phyloP scores from a whole-genome alignment of 140 eudicot species.

The Anethum foeniculum region DNA sequence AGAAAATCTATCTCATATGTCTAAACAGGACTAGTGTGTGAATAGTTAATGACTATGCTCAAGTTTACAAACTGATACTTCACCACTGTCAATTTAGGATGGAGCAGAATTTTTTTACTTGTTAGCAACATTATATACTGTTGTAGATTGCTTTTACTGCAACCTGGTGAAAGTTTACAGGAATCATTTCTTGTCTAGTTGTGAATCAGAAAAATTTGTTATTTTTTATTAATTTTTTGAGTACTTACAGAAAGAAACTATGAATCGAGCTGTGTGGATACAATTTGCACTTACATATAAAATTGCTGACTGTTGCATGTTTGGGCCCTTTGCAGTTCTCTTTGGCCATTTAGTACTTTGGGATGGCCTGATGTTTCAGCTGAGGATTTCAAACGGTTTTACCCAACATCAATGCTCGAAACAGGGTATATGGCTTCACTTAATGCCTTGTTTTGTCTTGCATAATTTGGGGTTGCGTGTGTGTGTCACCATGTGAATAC shows the following conservation, averaged over 20 bases:
- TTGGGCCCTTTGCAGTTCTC: constrained; percentile 40
- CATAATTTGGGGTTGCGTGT: not conserved
- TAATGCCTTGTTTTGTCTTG: constrained; percentile 4
- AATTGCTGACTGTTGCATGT: constrained; percentile 2
- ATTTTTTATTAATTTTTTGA: not conserved
- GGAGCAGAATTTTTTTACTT: not conserved
- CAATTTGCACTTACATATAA: not conserved
- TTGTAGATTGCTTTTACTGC: not conserved
- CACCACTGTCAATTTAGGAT: not conserved
- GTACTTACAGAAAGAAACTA: not conserved
- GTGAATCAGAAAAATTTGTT: not conserved
- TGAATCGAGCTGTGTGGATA: not conserved
- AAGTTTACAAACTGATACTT: not conserved
- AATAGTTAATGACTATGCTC: not conserved
- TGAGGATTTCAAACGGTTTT: constrained; percentile 69
- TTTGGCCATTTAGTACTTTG: constrained; percentile 97
- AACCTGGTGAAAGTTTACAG: not conserved
- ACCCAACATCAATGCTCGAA: constrained; percentile 93
- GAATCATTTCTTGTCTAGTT: not conserved
- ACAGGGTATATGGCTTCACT: constrained; percentile 57
- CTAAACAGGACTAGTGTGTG: not conserved
- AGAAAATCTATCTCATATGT: not conserved
- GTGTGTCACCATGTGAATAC: not conserved
- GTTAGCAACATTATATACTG: not conserved
- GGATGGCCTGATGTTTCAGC: constrained; percentile 96